Base-by-base conservation (phyloP, 805 yeast genomes). In the Candida chilensis region DNA sequence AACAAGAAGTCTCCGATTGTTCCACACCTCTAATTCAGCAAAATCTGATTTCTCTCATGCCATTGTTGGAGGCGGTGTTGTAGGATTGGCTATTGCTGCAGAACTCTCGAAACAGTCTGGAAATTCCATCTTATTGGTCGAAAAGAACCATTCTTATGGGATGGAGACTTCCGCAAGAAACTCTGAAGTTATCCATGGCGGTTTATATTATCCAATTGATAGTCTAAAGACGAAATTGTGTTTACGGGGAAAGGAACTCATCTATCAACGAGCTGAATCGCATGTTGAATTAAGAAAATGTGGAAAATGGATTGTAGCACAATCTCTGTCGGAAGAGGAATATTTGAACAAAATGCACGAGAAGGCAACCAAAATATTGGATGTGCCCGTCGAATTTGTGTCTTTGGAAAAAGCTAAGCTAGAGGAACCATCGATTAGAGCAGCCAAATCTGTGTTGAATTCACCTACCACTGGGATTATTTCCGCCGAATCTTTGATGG, bases 151-250 rank as follows among this genome's bases (percentile, higher is more conserved):
- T 1, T 60, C 61, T 20, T 48, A 74, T 29, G 96, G 95, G 2
- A 67, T 71, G 40, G 96, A 87, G 43, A 85, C 95, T 0, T 79
- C 94, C 5, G 70, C 90, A n/a, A 61, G 96, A 31, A 87, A 87
- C 58, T 82, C 94, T 2, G 96, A 88, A 46, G 96, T 88, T 16
- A 79, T 87, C 16, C 96, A 87, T 54, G 95, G 95, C 0, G 96
- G 95, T 0, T 44, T 87, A 5, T 88, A 88, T 48, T 81, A 83
- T 44, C 94, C 95, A 0, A 54, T 60, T 7, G 70, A 71, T 34
- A 67, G 81, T 2, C 58, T 88, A 32, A 80, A 84, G 45, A 73
- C 84, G 0, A 53, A 61, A 39, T 53, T 87, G 17, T 88, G 96
- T 44, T 60, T 87, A 20, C 64, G 68, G 22, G 96, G 96, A 0